Evolutionary conservation across 2,329 filamentous ascomycete genomes (phyloP), one percentile per base, ranked within the genome.

Genomic region (Ophiocordyceps camponoti-saundersi): DNA sequence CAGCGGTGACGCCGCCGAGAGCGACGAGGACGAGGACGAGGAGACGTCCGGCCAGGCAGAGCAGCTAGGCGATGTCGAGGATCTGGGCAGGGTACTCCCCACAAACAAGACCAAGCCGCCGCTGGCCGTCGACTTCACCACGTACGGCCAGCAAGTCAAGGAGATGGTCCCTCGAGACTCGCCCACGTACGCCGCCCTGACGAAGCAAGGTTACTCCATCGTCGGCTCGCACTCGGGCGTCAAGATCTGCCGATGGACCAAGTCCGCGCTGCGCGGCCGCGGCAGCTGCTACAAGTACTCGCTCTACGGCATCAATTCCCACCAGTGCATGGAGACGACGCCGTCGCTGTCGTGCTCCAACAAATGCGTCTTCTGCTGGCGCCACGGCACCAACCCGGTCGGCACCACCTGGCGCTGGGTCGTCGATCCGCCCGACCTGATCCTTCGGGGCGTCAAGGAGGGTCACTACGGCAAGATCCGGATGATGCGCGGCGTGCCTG

Each of bases 331-430:
- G 92, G 90, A 98, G 65, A 90, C 90, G 2, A 96, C 90, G 0
- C 90, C 90, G 0, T 95, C 89, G 0, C 76, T 98, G 4, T 94
- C 87, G 11, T 98, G 90, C 71, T 92, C 84, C 51, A 96, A 96
- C 69, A 96, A 98, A 63, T 96, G 92, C 63, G 87, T 98, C 53
- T 98, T 96, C 64, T 98, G 90, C 72, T 98, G 90, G 92, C 81
- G 92, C 7, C 92, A 96, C 60, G 92, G 90, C 46, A 96, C 92
- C 0, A 98, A 96, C 61, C 90, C 90, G 0, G 92, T 96, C 0
- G 89, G 89, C 44, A 96, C 92, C 3, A 94, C 84, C 5, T 96
- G 92, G 90, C 81, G 90, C 50, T 98, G 90, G 90, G 79, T 89
- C 45, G 86, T 95, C 29, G 92, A 96, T 59, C 82, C 86, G 0